Conservation (phyloP, 2,329 filamentous ascomycete genomes). For the Cercospora nicotianae region DNA sequence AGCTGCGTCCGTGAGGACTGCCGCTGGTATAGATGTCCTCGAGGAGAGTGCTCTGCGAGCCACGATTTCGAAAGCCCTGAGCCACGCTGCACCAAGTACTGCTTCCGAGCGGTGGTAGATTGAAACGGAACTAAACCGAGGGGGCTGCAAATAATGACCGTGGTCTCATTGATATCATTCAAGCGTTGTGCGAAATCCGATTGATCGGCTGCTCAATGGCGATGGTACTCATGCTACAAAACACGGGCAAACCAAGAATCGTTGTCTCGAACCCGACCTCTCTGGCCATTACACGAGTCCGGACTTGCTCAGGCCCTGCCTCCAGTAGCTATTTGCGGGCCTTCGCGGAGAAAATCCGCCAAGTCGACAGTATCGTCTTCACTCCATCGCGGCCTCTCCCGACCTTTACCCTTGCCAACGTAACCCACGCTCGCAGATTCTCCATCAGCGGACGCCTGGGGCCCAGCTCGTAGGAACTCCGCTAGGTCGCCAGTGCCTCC, state of each 20-base stretch:
- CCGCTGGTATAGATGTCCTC: constrained; percentile 58
- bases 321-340: not conserved
- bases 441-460: not conserved
- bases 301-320: not conserved
- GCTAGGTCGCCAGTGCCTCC: constrained; percentile 2
- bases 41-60: constrained; percentile 70
- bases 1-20: constrained; percentile 75
- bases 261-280: not conserved
- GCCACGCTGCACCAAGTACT: no score
- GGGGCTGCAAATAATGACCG: no score
- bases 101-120: no score
- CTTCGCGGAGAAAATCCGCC: constrained; percentile 2
- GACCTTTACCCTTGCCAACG: not conserved
- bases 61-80: constrained; percentile 65
- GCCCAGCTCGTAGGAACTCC: constrained; percentile 5
- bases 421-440: not conserved
- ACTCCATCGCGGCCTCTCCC: not conserved
- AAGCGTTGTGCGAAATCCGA: no score
- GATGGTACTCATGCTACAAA: no score
- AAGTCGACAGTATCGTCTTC: not conserved
- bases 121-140: no score
- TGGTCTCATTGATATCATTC: no score
- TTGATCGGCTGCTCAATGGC: no score
- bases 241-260: not conserved
- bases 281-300: not conserved